Conservation (phyloP, 2,329 filamentous ascomycete species). For the Reticulascus tulasneorum region DNA sequence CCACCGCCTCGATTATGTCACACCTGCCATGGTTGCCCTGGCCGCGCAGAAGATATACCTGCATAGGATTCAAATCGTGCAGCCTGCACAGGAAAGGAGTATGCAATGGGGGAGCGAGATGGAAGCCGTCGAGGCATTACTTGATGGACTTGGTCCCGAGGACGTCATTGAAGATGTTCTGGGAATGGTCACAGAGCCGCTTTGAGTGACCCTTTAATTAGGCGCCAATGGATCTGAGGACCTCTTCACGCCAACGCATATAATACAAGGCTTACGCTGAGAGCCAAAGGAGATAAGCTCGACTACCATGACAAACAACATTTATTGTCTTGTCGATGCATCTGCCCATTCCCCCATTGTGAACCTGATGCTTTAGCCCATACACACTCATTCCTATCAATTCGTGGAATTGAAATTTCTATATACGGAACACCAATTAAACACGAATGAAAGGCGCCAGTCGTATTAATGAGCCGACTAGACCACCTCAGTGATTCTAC, state of each 20-base stretch:
- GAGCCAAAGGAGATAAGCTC: neutral
- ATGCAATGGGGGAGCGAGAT: conserved; percentile 88
- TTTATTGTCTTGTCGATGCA: too few relatives aligned
- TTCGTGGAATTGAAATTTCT: conserved; percentile 17
- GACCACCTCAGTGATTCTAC: conserved; percentile 74
- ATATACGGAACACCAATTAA: too few relatives aligned
- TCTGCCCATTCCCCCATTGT: too few relatives aligned
- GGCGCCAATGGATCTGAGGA: too few relatives aligned
- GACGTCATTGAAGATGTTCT: conserved; percentile 64
- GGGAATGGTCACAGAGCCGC: conserved; percentile 50
- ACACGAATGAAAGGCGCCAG: too few relatives aligned
- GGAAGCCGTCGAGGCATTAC: conserved; percentile 60
- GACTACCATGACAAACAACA: neutral
- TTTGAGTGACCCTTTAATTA: conserved; percentile 23
- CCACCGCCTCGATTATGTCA: conserved; percentile 75
- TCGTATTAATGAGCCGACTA: too few relatives aligned
- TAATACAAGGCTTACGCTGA: too few relatives aligned
- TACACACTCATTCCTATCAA: too few relatives aligned
- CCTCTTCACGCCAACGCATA: too few relatives aligned
- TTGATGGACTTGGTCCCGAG: conserved; percentile 60
- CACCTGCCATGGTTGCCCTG: conserved; percentile 77
- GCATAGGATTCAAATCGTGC: conserved; percentile 72
- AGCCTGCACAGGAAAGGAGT: conserved; percentile 72
- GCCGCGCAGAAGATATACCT: conserved; percentile 84
- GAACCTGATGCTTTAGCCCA: too few relatives aligned